phyloP scores from a whole-genome alignment of 208 protist species.

The Endotrypanum monterogeii region DNA sequence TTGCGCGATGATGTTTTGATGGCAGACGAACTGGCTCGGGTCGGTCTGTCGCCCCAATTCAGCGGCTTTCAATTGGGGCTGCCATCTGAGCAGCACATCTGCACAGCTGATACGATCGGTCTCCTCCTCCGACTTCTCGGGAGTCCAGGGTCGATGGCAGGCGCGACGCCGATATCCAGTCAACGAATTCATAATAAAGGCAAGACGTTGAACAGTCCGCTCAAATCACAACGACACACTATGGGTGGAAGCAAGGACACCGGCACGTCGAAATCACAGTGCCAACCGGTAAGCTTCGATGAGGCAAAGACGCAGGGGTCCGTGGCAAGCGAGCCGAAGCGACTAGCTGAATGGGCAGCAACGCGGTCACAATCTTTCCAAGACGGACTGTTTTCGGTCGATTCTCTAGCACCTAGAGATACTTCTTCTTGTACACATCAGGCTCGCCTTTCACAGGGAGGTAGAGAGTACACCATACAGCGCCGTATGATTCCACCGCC shows the following conservation, averaged over 20 bases:
- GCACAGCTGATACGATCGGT: slow-evolving; percentile 37
- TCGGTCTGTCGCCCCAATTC: slow-evolving; percentile 35
- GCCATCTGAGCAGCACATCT: slow-evolving; percentile 36
- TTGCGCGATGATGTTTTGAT: slow-evolving; percentile 33
- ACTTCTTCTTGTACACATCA: background rate
- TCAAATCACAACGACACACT: background rate
- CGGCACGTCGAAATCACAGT: background rate
- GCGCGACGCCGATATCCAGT: background rate
- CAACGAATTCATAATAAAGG: background rate
- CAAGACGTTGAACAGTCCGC: background rate
- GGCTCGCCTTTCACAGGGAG: background rate
- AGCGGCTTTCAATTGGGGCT: slow-evolving; percentile 31
- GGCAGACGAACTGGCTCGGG: slow-evolving; percentile 29
- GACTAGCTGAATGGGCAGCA: background rate
- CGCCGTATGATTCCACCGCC: background rate
- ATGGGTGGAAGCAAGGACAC: background rate
- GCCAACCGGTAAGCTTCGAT: background rate
- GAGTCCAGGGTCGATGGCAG: background rate
- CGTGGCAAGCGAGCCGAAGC: background rate
- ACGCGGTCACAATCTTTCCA: background rate
- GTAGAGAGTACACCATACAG: background rate
- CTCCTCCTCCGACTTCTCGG: slow-evolving; percentile 28
- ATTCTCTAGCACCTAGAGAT: background rate
- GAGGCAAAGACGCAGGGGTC: background rate
- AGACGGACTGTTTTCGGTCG: background rate